Conservation (phyloP, 768 basidiomycete species). For the Tricholoma hemisulphureum region DNA sequence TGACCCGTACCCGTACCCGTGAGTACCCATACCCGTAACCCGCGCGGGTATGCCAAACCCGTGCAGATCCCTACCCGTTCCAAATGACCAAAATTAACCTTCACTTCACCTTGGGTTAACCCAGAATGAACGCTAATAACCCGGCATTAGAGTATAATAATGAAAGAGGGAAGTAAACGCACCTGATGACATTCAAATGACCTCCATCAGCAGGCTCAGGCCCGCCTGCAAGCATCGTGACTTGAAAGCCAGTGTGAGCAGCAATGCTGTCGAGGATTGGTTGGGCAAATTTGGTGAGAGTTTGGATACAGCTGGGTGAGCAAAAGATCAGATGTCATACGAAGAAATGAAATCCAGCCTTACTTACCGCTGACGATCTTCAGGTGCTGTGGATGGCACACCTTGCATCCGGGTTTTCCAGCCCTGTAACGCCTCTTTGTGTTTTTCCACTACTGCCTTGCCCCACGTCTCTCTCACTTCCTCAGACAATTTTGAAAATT, state of each 20-base stretch:
- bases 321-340: no score
- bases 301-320: neutral
- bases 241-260: neutral
- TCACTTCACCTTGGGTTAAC: constrained; percentile 8
- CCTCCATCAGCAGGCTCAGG: constrained; percentile 9
- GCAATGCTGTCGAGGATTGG: neutral
- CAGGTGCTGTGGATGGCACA: neutral
- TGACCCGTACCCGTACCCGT: no score
- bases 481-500: neutral
- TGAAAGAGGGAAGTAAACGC: neutral
- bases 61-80: no score
- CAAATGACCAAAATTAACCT: constrained; percentile 20
- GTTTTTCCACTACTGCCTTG: neutral
- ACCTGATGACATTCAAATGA: constrained; percentile 4
- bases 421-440: neutral
- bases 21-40: no score
- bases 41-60: no score
- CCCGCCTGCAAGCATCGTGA: constrained; percentile 1
- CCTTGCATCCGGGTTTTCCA: neutral
- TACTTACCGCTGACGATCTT: neutral
- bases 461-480: neutral
- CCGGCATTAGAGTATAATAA: neutral
- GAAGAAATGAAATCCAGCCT: neutral
- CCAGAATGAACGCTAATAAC: constrained; percentile 17
- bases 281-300: neutral